Evolutionary conservation across 169 alveolate genomes (phyloP).

Genomic region (Plasmodium berghei): DNA sequence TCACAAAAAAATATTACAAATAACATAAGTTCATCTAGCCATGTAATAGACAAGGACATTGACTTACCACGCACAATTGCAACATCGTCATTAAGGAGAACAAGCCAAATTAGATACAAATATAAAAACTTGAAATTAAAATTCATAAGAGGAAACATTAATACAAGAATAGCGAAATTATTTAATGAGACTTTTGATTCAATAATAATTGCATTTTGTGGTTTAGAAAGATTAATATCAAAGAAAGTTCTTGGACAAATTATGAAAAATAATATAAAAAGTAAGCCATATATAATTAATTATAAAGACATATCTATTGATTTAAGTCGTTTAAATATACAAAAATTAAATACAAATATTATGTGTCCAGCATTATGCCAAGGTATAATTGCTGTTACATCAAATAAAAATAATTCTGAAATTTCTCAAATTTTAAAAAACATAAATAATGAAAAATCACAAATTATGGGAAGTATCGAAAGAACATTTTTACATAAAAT

Average conservation of each 20-base stretch:
- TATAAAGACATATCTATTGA: conserved; percentile 24
- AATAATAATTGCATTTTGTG: conserved; percentile 63
- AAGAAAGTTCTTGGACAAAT: conserved; percentile 7
- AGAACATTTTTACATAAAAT: conserved; percentile 49
- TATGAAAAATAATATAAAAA: neutral
- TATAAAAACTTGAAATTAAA: conserved; percentile 47
- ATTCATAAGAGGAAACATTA: conserved; percentile 46
- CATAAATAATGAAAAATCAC: conserved; percentile 56
- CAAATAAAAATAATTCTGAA: conserved; percentile 15
- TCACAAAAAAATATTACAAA: neutral
- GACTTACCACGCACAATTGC: conserved; percentile 23
- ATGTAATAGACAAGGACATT: neutral
- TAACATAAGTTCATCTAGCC: neutral
- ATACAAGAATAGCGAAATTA: conserved; percentile 61
- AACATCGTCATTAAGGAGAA: conserved; percentile 65
- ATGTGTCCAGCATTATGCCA: conserved; percentile 68
- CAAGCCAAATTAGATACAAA: conserved; percentile 47
- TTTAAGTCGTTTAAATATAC: conserved; percentile 37
- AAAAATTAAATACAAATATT: conserved; percentile 35
- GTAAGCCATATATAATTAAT: conserved; percentile 11
- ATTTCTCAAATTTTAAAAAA: conserved; percentile 36
- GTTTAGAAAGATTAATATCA: conserved; percentile 53
- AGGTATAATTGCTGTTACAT: conserved; percentile 66
- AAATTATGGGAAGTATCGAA: conserved; percentile 56
- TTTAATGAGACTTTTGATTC: conserved; percentile 42